Base-by-base conservation (phyloP, 2,329 filamentous ascomycete genomes). In the Mariannaea sp. region DNA sequence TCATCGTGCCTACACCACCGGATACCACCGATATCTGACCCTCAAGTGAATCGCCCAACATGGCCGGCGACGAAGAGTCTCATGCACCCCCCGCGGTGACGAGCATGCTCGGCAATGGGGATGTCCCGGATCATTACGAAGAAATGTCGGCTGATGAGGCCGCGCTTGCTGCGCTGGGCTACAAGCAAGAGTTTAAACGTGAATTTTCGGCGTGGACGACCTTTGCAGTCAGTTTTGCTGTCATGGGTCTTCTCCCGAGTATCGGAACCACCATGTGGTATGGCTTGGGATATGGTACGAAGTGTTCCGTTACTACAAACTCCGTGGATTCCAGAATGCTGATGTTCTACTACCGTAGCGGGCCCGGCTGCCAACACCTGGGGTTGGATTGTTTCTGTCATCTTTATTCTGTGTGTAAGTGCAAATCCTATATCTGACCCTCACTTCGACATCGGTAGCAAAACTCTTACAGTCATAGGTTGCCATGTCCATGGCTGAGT, bases 211-310 rank as follows among this genome's bases (percentile, higher is more conserved):
- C 19, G 3, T 55, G 43, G 53, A 52, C 53, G 2, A 55, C 53
- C 0, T 55, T 55, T 35, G 38, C 53, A 7, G 53, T 55, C 38
- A 55, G 48, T 26, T 55, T 55, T 7, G 14, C 53, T 8, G 53
- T 55, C 26, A 55, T 55, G 53, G 53, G 53, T n/a, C 43, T 55
- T 2, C 32, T 55, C 6, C 53, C 53, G 5, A 55, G 53, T 22
- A 55, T 55, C n/a, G 48, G 53, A 22, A 55, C 53, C 8, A 55
- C 53, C 16, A 55, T 55, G 53, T 55, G 48, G 48, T 55, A 55
- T 27, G 53, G 53, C 3, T 36, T 55, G 22, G 53, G 53, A 7
- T 55, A 55, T 9, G 48, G 53, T 52, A 48, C 13, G 48, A n/a
- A n/a, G n/a, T n/a, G n/a, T n/a, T n/a, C n/a, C n/a, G n/a, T n/a